phyloP scores from a whole-genome alignment of 192 early-diverging fungal genomes.

The Coemansia sp. region DNA sequence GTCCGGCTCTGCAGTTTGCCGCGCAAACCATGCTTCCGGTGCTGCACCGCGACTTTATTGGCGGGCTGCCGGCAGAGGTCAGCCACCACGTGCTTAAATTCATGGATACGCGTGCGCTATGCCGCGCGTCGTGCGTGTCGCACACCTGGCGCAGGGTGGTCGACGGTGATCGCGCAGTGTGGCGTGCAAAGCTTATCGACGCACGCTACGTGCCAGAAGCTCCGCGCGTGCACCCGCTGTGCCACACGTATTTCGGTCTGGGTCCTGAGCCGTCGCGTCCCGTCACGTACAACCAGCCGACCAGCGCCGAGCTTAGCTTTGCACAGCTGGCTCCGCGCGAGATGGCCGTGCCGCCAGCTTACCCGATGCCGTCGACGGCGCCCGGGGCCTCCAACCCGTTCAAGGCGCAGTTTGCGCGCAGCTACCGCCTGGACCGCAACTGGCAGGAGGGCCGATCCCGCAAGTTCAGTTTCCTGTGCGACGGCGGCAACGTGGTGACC shows the following conservation, averaged over 20 bases:
- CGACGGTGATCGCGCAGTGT: slow-evolving; percentile 63
- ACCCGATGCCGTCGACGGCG: not conserved
- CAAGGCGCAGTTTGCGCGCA: slow-evolving; percentile 78
- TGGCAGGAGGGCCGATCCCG: slow-evolving; percentile 78
- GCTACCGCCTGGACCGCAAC: slow-evolving; percentile 79
- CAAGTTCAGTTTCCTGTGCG: slow-evolving; percentile 79
- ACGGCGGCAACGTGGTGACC: slow-evolving; percentile 85
- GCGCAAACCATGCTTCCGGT: slow-evolving; percentile 85
- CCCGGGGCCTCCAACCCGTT: slow-evolving; percentile 56
- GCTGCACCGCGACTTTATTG: slow-evolving; percentile 90
- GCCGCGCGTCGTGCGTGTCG: slow-evolving; percentile 79
- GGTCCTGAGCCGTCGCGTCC: slow-evolving; percentile 27
- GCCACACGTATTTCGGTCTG: slow-evolving; percentile 48
- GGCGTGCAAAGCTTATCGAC: slow-evolving; percentile 42
- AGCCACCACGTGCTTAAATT: slow-evolving; percentile 78
- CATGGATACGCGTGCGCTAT: slow-evolving; percentile 79
- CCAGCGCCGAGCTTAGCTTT: slow-evolving; percentile 32
- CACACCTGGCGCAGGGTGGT: slow-evolving; percentile 77
- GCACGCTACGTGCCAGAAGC: slow-evolving; percentile 35
- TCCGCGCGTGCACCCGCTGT: slow-evolving; percentile 38
- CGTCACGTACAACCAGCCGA: slow-evolving; percentile 7
- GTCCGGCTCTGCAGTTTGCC: slow-evolving; percentile 87
- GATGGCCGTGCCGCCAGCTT: slow-evolving; percentile 4
- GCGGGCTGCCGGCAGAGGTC: slow-evolving; percentile 69
- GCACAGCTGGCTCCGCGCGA: slow-evolving; percentile 28